Conservation (phyloP, 306 rosid species). For the Ochetophila trinervis region DNA sequence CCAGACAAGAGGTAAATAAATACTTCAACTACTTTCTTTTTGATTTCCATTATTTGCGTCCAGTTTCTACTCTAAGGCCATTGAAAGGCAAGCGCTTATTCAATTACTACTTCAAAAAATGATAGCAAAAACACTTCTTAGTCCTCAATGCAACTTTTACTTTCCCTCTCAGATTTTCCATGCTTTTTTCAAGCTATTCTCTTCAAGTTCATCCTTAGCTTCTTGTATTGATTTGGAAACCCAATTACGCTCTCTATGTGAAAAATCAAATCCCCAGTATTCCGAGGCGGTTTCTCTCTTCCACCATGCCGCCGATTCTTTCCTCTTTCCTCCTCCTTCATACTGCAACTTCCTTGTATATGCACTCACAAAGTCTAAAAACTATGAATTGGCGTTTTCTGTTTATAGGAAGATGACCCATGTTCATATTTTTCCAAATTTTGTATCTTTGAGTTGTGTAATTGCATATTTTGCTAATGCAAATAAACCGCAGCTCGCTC, state of each 20-base stretch:
- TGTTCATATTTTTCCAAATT: slow-evolving; percentile 38
- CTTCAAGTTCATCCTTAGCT: slow-evolving; percentile 33
- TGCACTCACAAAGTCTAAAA: slow-evolving; percentile 44
- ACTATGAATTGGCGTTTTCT: slow-evolving; percentile 37
- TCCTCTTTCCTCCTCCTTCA: slow-evolving; percentile 35
- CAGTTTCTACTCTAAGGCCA: too few species aligned
- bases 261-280: slow-evolving; percentile 37
- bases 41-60: too few species aligned
- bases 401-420: slow-evolving; percentile 50
- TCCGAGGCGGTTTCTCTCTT: slow-evolving; percentile 60
- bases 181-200: slow-evolving; percentile 27
- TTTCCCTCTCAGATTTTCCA: neutral
- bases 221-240: slow-evolving; percentile 31
- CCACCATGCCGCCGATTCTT: slow-evolving; percentile 39
- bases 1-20: too few species aligned
- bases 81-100: too few species aligned
- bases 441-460: slow-evolving; percentile 50
- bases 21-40: too few species aligned
- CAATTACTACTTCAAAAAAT: slow-evolving; percentile 4
- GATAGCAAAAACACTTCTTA: slow-evolving; percentile 27
- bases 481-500: slow-evolving; percentile 37
- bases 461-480: slow-evolving; percentile 48
- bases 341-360: slow-evolving; percentile 53
- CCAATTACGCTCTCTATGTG: slow-evolving; percentile 41
- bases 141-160: slow-evolving; percentile 2